phyloP scores from a whole-genome alignment of 495 filamentous ascomycete genomes.

The Penicillium taxi region DNA sequence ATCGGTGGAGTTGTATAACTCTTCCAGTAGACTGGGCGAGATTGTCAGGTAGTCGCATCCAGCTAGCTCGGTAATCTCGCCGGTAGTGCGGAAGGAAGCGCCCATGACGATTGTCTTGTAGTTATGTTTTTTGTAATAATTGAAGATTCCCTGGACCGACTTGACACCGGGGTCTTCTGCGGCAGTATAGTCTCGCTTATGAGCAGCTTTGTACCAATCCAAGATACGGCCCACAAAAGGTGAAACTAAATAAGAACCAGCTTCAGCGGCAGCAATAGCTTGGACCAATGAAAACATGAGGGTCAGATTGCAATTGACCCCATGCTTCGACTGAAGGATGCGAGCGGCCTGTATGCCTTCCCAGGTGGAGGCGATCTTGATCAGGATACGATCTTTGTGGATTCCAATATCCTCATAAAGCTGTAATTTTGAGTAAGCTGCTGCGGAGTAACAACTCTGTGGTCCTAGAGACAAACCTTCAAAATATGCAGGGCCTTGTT shows the following conservation, averaged over 20 bases:
- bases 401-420: constrained; percentile 90
- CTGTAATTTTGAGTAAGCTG: too few species aligned
- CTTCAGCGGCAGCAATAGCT: constrained; percentile 94
- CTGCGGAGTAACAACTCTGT: neutral
- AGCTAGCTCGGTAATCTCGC: constrained; percentile 96
- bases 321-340: constrained; percentile 86
- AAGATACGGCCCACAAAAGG: constrained; percentile 99
- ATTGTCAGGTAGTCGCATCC: constrained; percentile 99
- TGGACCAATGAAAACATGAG: constrained; percentile 97
- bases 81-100: constrained; percentile 89
- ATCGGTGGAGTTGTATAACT: constrained; percentile 72
- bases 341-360: constrained; percentile 98
- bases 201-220: constrained; percentile 97
- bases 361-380: constrained; percentile 56
- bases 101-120: constrained; percentile 99
- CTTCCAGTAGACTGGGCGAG: constrained; percentile 88
- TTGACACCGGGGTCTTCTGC: constrained; percentile 94
- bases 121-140: constrained; percentile 99
- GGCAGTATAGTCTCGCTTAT: constrained; percentile 83
- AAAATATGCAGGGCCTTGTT: constrained; percentile 97
- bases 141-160: constrained; percentile 92
- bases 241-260: constrained; percentile 96
- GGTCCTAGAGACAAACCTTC: constrained; percentile 55
- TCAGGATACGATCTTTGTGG: constrained; percentile 76
- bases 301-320: constrained; percentile 96